Evolutionary conservation across 2,329 filamentous ascomycete genomes (phyloP).

Genomic region (Karstenula rhodostoma): DNA sequence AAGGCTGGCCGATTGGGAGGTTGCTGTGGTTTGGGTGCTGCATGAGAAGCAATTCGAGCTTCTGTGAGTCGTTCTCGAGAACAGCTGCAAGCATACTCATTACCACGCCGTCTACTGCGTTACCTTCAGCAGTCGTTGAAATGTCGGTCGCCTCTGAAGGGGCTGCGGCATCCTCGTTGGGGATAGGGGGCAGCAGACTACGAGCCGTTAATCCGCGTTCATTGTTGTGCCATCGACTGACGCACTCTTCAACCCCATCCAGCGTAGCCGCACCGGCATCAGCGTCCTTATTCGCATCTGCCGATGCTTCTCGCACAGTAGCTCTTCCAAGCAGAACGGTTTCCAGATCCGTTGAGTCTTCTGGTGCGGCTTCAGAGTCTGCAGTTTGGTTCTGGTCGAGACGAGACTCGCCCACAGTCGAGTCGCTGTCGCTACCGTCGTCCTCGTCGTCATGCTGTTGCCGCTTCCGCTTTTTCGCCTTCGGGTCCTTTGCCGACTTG

Average conservation of each 20-base stretch:
- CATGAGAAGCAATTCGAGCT: conserved; percentile 37
- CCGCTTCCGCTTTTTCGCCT: conserved; percentile 9
- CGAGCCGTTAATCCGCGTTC: not conserved
- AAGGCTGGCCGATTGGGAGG: conserved; percentile 39
- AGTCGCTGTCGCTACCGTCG: conserved; percentile 15
- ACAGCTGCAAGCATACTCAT: conserved; percentile 41
- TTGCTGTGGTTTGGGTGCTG: conserved; percentile 37
- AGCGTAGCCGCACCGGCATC: not conserved
- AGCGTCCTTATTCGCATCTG: not conserved
- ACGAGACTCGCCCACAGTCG: not conserved
- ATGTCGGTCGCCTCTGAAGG: conserved; percentile 20
- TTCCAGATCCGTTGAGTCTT: conserved; percentile 13
- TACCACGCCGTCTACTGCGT: conserved; percentile 25
- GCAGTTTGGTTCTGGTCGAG: not conserved
- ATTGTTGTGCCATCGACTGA: not conserved
- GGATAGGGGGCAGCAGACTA: conserved; percentile 10
- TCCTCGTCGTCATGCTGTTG: conserved; percentile 13
- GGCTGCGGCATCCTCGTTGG: conserved; percentile 12
- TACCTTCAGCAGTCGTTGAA: conserved; percentile 10
- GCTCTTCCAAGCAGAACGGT: conserved; percentile 12
- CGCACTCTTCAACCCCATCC: conserved; percentile 20
- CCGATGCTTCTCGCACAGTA: not conserved
- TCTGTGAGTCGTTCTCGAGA: conserved; percentile 32
- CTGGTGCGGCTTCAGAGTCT: not conserved
- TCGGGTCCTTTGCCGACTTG: conserved; percentile 13